Evolutionary conservation across 2,329 filamentous ascomycete species (phyloP).

Genomic region (Akanthomyces dipterigenus): DNA sequence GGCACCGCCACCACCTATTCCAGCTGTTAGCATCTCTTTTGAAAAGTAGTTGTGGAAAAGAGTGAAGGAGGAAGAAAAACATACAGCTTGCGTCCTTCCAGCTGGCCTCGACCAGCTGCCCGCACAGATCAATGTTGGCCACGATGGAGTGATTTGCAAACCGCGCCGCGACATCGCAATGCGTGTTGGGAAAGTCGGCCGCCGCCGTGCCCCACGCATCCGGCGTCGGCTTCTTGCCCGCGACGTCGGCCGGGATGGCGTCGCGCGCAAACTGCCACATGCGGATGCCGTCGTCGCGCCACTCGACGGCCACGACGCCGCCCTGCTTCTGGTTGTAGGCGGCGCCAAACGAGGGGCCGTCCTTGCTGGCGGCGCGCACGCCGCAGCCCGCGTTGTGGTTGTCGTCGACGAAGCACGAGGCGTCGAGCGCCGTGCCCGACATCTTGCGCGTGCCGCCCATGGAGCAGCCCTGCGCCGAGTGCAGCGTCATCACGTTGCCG

Average conservation of each 20-base stretch:
- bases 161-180: constrained; percentile 52
- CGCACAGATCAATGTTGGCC: constrained; percentile 60
- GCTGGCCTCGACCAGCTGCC: constrained; percentile 42
- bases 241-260: constrained; percentile 46
- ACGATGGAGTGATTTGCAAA: constrained; percentile 62
- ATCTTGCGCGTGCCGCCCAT: constrained; percentile 49
- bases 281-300: constrained; percentile 53
- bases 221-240: constrained; percentile 47
- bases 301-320: constrained; percentile 55
- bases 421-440: constrained; percentile 35
- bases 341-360: constrained; percentile 45
- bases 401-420: constrained; percentile 44
- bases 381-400: constrained; percentile 52
- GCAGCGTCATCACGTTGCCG: constrained; percentile 55
- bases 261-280: constrained; percentile 52
- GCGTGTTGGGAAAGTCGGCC: constrained; percentile 59
- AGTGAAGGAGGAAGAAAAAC: constrained; percentile 10
- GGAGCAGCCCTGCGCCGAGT: constrained; percentile 46
- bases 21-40: constrained; percentile 16
- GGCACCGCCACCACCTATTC: constrained; percentile 41
- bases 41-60: neutral
- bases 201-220: constrained; percentile 54
- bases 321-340: constrained; percentile 48
- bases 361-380: constrained; percentile 32
- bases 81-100: constrained; percentile 41